Base-by-base conservation (phyloP, 176 grass and related monocot species). In the Oryza meridionalis region DNA sequence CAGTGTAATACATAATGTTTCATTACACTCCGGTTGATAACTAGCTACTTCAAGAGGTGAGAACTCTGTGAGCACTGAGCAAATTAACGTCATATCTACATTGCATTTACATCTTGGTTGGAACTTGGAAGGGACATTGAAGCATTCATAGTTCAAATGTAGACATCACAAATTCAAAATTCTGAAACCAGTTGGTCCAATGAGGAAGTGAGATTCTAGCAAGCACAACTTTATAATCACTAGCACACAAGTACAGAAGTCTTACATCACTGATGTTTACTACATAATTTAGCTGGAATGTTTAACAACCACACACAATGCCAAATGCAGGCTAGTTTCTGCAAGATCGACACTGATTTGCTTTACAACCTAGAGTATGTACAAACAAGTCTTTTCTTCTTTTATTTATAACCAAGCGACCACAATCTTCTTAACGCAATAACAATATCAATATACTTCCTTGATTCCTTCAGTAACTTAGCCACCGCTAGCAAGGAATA, bases 351-450 rank as follows among this genome's bases (percentile, higher is more conserved):
- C 19, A 11, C 25, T 73, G 59, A 73, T 69, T 44, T 84, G 9
- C 75, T 65, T 53, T 21, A 59, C 55, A 76, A 45, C 53, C 29
- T 75, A 70, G 24, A 21, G 15, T 55, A 79, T 75, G 69, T 33
- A 74, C 68, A 78, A 21, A 32, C 3, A 17, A 9, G 72, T 46
- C 0, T 14, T 82, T 42, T 66, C 44, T 38, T 76, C 7, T 63
- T 86, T 86, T 90, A 86, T 86, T 90, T 68, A n/a, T 78, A 63
- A 69, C 12, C 40, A 44, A 87, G 63, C 32, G 40, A 47, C 21
- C 49, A 75, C 44, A 75, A 79, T 64, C 69, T 69, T 87, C 22
- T 64, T 83, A 64, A 61, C 10, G 69, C 5, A 27, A 66, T 25
- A 37, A 53, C 58, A 58, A 24, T 45, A 90, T 73, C 66, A 16